Evolutionary conservation across 2,329 filamentous ascomycete genomes (phyloP).

Genomic region (Onygenales sp.): DNA sequence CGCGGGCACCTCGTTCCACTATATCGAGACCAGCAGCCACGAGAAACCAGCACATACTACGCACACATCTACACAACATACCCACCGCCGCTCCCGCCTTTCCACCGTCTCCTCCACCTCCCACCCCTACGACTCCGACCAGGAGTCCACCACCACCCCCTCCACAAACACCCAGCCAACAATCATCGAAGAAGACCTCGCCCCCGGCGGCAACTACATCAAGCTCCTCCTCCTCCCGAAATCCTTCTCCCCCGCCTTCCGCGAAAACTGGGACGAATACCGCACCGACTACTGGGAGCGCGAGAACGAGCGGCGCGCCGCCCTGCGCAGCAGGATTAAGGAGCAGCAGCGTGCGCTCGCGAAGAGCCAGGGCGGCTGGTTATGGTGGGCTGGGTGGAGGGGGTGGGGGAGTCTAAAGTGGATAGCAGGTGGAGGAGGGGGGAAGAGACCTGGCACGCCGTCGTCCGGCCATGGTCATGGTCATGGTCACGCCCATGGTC

Average conservation of each 20-base stretch:
- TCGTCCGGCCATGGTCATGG: background rate
- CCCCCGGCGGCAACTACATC: constrained; percentile 81
- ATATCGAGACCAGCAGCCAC: constrained; percentile 47
- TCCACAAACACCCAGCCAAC: background rate
- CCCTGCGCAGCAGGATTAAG: constrained; percentile 61
- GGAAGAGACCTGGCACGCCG: background rate
- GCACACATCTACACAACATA: background rate
- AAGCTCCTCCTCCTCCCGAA: constrained; percentile 87
- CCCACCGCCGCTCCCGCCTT: background rate
- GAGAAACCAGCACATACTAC: no score
- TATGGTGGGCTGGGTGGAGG: constrained; percentile 79
- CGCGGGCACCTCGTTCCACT: constrained; percentile 60
- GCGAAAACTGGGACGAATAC: constrained; percentile 95
- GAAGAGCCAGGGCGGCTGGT: constrained; percentile 59
- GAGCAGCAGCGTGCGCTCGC: constrained; percentile 57
- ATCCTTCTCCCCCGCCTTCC: constrained; percentile 86
- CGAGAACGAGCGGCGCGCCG: constrained; percentile 79
- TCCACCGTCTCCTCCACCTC: background rate
- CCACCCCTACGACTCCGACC: background rate
- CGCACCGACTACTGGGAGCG: constrained; percentile 92
- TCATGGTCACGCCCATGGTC: background rate
- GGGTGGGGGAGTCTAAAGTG: constrained; percentile 25
- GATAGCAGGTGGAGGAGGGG: constrained; percentile 1
- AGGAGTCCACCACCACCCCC: background rate
- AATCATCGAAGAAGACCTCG: constrained; percentile 74